These are phyloP conservation scores for Flaveria linearis DNA, from an alignment of 129 eudicot species.

Conservation along the genomic window DNA sequence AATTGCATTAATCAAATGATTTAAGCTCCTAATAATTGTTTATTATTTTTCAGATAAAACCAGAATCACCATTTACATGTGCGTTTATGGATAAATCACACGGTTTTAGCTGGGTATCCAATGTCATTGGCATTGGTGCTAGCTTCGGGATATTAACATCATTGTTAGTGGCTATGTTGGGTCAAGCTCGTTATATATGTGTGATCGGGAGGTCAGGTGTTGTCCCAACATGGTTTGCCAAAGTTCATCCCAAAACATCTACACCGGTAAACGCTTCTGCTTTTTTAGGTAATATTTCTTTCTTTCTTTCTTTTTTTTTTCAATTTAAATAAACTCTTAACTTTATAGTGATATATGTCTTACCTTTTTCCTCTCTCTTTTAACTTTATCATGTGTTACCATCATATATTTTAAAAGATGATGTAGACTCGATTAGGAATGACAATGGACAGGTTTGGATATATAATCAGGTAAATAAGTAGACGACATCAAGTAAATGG, in stretches of 20 bases:
- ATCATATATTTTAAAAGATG: not conserved
- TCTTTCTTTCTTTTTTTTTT: not conserved
- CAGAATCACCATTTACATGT: constrained; percentile 80
- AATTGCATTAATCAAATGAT: not conserved
- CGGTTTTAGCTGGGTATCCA: constrained; percentile 77
- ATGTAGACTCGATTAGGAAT: not conserved
- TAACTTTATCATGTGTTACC: not conserved
- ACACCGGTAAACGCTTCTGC: constrained; percentile 93
- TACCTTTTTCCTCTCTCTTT: not conserved
- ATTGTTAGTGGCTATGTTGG: constrained; percentile 89
- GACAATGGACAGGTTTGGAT: too few species aligned
- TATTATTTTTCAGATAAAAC: constrained; percentile 52
- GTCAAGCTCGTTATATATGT: constrained; percentile 95
- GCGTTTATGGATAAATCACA: constrained; percentile 59
- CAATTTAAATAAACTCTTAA: not conserved
- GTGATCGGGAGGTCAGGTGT: constrained; percentile 93
- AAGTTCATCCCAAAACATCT: constrained; percentile 71
- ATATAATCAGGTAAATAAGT: too few species aligned
- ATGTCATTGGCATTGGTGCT: constrained; percentile 97
- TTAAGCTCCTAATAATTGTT: not conserved
- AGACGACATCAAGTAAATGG: too few species aligned
- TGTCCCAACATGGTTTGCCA: constrained; percentile 86
- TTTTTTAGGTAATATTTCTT: constrained; percentile 61
- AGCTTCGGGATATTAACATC: constrained; percentile 94
- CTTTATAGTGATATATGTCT: not conserved